Percentiles rank a stretch among this genome's conserved stretches.
Evolutionary conservation across 768 basidiomycete species (phyloP).

Genomic region (Mycena venus): DNA sequence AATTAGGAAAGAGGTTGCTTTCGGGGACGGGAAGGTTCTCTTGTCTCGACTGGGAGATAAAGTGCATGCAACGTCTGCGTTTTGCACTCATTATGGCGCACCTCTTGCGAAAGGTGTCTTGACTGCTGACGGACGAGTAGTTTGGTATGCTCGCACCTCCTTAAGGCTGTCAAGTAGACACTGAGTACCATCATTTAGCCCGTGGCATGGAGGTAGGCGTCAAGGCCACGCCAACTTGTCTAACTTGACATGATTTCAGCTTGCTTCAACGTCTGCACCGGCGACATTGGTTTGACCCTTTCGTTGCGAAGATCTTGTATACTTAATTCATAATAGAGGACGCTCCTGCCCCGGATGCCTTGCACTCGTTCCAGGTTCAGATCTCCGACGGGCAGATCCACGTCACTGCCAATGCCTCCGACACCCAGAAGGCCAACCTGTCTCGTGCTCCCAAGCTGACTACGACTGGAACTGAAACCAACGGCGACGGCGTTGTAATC

Average conservation of each 20-base stretch:
- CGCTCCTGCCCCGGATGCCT: constrained; percentile 83
- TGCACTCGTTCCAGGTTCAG: constrained; percentile 83
- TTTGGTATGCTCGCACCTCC: constrained; percentile 66
- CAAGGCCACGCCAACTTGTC: not conserved
- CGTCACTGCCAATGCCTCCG: constrained; percentile 77
- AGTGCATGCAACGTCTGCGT: constrained; percentile 83
- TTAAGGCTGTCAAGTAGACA: not conserved
- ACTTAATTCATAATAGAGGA: constrained; percentile 70
- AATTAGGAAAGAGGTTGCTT: constrained; percentile 84
- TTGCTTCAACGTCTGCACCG: constrained; percentile 89
- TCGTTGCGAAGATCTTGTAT: not conserved
- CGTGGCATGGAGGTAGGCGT: constrained; percentile 86
- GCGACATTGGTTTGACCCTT: constrained; percentile 75
- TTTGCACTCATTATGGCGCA: constrained; percentile 94
- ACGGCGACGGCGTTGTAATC: constrained; percentile 80
- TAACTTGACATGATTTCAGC: constrained; percentile 56
- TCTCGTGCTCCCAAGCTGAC: constrained; percentile 71
- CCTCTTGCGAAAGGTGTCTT: constrained; percentile 88
- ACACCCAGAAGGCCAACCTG: constrained; percentile 77
- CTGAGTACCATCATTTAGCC: constrained; percentile 54
- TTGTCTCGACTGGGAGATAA: constrained; percentile 82
- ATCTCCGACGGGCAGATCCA: constrained; percentile 80
- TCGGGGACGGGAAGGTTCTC: constrained; percentile 84
- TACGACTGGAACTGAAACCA: constrained; percentile 58
- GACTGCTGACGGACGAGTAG: constrained; percentile 81